Percentiles rank a stretch among this genome's conserved stretches.
Evolutionary conservation across 129 eudicot genomes (phyloP).

Genomic region (Oenanthe sinensis): DNA sequence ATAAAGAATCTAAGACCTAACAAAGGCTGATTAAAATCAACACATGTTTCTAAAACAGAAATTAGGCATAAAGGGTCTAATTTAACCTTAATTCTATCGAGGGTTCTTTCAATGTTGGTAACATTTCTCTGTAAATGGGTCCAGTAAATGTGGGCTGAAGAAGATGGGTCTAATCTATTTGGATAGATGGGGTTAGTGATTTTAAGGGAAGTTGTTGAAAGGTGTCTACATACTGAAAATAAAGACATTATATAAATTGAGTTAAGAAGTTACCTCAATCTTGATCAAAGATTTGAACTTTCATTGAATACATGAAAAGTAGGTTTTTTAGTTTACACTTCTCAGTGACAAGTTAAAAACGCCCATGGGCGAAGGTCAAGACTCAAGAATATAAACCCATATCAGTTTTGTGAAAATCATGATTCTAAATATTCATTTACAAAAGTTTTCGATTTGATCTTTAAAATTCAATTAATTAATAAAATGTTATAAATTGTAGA

Average conservation of each 20-base stretch:
- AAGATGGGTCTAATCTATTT: slow-evolving; percentile 15
- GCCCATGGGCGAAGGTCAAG: too few species aligned
- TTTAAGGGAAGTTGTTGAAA: slow-evolving; percentile 16
- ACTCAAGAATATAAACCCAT: too few species aligned
- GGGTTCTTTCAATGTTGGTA: slow-evolving; percentile 49
- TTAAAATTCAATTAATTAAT: too few species aligned
- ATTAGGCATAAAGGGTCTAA: slow-evolving; percentile 40
- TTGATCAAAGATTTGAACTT: neutral
- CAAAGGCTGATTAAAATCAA: slow-evolving; percentile 28
- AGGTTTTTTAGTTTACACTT: too few species aligned
- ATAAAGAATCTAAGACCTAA: slow-evolving; percentile 76
- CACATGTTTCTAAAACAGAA: slow-evolving; percentile 46
- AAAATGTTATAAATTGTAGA: too few species aligned
- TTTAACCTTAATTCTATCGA: slow-evolving; percentile 26
- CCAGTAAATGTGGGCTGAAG: slow-evolving; percentile 38
- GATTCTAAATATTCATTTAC: too few species aligned
- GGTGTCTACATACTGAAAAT: neutral
- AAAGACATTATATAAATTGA: neutral
- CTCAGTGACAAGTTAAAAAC: too few species aligned
- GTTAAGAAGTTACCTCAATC: neutral
- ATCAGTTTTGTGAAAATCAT: too few species aligned
- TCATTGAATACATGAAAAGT: neutral
- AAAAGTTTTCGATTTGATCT: too few species aligned
- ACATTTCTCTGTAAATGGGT: slow-evolving; percentile 35
- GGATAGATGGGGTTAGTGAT: slow-evolving; percentile 21